Evolutionary conservation across 106 monocot genomes (phyloP).

Genomic region (Allium fistulosum): DNA sequence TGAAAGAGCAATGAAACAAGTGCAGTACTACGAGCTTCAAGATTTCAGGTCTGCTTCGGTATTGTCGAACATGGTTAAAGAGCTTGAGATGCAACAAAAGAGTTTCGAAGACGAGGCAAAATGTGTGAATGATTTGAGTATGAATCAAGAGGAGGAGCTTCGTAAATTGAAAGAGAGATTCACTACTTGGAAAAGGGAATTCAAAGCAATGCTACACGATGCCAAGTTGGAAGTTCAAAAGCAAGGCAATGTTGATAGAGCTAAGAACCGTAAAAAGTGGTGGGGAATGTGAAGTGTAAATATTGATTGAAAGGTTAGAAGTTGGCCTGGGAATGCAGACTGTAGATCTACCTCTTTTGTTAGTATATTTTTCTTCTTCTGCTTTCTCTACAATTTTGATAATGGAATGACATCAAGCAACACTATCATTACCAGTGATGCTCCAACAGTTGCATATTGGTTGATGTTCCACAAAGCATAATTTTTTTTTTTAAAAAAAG

Average conservation of each 20-base stretch:
- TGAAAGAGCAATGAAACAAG: constrained; percentile 31
- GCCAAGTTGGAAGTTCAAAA: constrained; percentile 57
- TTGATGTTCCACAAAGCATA: too few species aligned
- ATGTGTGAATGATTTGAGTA: constrained; percentile 40
- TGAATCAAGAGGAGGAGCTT: constrained; percentile 60
- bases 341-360: too few species aligned
- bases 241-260: constrained; percentile 8
- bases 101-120: constrained; percentile 53
- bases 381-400: too few species aligned
- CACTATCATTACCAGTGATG: too few species aligned
- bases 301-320: too few species aligned
- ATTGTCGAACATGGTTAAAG: constrained; percentile 38
- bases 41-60: constrained; percentile 11
- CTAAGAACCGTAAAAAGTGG: background rate
- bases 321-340: too few species aligned
- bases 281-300: background rate
- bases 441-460: too few species aligned
- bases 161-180: constrained; percentile 60
- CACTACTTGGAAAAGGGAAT: constrained; percentile 75
- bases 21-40: constrained; percentile 24
- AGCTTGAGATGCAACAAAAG: constrained; percentile 54
- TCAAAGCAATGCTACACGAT: constrained; percentile 53
- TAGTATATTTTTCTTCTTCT: too few species aligned
- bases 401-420: too few species aligned
- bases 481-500: too few species aligned